Percentiles rank a stretch among this genome's conserved stretches.
These are phyloP conservation scores for Gossypium gossypioides DNA, from an alignment of 441 rosid genomes.

Conservation along the genomic window DNA sequence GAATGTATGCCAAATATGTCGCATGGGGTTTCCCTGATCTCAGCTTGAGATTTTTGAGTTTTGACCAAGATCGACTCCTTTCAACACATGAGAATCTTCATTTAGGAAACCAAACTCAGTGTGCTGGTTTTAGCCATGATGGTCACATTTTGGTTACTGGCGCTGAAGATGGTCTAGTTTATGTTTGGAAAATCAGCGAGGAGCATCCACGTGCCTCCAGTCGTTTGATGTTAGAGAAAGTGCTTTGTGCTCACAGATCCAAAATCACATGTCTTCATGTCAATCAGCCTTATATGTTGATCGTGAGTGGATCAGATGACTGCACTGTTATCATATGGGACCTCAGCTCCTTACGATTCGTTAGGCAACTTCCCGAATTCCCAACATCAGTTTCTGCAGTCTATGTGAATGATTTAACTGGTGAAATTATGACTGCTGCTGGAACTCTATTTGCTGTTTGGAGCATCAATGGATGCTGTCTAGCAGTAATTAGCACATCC, in stretches of 20 bases:
- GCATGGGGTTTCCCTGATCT: constrained; percentile 98
- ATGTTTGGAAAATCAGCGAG: constrained; percentile 80
- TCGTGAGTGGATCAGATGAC: constrained; percentile 94
- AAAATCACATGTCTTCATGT: constrained; percentile 83
- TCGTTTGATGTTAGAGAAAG: constrained; percentile 60
- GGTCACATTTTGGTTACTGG: constrained; percentile 90
- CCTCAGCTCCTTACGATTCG: constrained; percentile 76
- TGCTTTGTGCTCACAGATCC: constrained; percentile 76
- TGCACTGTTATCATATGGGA: constrained; percentile 92
- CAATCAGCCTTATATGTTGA: constrained; percentile 95
- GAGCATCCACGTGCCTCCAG: constrained; percentile 52
- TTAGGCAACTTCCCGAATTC: constrained; percentile 84
- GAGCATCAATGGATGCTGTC: constrained; percentile 98
- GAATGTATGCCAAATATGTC: constrained; percentile 72
- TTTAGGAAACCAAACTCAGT: constrained; percentile 84
- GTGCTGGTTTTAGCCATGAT: constrained; percentile 83
- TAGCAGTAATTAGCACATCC: constrained; percentile 81
- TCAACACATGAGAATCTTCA: constrained; percentile 98
- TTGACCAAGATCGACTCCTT: constrained; percentile 88
- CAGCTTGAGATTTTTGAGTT: constrained; percentile 92
- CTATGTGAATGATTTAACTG: constrained; percentile 84
- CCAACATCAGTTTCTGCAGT: constrained; percentile 77
- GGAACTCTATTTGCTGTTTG: constrained; percentile 93
- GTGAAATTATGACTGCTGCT: constrained; percentile 91
- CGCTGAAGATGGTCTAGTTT: constrained; percentile 83